phyloP scores from a whole-genome alignment of 202 grass and related monocot species.

The Schoenoplectus triqueter region DNA sequence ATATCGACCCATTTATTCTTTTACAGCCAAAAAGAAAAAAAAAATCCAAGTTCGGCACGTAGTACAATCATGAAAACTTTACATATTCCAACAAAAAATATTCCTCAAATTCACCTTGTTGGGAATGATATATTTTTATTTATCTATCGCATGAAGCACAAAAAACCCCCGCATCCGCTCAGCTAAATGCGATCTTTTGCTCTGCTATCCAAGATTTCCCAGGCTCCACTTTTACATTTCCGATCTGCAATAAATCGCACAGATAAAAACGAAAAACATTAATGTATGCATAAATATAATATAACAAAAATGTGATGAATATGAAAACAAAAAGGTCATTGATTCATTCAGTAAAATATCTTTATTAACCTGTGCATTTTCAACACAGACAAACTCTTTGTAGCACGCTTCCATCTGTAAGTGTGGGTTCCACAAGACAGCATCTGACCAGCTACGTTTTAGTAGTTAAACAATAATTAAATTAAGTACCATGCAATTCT shows the following conservation, averaged over 20 bases:
- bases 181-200: conserved; percentile 58
- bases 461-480: conserved; percentile 30
- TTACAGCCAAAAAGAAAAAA: background rate
- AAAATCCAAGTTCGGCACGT: background rate
- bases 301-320: background rate
- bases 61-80: background rate
- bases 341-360: background rate
- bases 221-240: conserved; percentile 57
- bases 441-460: conserved; percentile 83
- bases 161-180: background rate
- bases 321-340: background rate
- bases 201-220: conserved; percentile 75
- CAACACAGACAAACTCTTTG: conserved; percentile 92
- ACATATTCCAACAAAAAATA: background rate
- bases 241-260: conserved; percentile 59
- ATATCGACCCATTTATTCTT: background rate
- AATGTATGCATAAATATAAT: background rate
- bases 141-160: conserved; percentile 1
- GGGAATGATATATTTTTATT: conserved; percentile 16
- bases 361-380: conserved; percentile 76
- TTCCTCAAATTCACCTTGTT: background rate
- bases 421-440: conserved; percentile 95
- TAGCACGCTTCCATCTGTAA: conserved; percentile 94
- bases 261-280: background rate
- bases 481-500: conserved; percentile 32